phyloP scores from a whole-genome alignment of 106 monocot genomes.

The Dendrobium catenatum region DNA sequence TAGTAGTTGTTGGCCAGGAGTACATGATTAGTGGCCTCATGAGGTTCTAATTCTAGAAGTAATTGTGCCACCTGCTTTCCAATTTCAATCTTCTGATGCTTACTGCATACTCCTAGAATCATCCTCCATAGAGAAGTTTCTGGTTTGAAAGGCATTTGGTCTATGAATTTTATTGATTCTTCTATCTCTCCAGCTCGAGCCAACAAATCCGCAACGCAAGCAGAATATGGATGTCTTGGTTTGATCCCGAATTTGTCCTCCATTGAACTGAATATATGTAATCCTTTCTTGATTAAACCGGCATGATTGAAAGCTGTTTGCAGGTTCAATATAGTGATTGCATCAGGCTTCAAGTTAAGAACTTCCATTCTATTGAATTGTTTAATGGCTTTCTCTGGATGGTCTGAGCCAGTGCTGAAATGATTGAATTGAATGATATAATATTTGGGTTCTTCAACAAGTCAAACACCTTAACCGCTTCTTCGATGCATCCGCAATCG shows the following conservation, averaged over 20 bases:
- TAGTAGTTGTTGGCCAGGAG: conserved; percentile 23
- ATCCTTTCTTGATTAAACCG: conserved; percentile 12
- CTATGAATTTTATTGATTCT: conserved; percentile 13
- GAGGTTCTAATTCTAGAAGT: conserved; percentile 21
- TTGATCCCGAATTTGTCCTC: conserved; percentile 10
- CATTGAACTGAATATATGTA: conserved; percentile 24
- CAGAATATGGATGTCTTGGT: conserved; percentile 17
- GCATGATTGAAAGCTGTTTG: conserved; percentile 33
- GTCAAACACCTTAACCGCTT: conserved; percentile 16
- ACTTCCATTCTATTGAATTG: conserved; percentile 11
- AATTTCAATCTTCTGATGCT: conserved; percentile 17
- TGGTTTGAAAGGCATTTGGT: conserved; percentile 17
- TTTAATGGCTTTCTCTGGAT: conserved; percentile 11
- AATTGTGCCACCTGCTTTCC: conserved; percentile 20
- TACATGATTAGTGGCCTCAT: conserved; percentile 27
- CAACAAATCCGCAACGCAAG: conserved; percentile 17
- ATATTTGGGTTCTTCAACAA: conserved; percentile 13
- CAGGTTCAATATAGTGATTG: conserved; percentile 20
- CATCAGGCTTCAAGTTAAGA: conserved; percentile 16
- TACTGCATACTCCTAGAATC: conserved; percentile 27
- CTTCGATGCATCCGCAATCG: conserved; percentile 16
- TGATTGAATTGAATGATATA: conserved; percentile 22
- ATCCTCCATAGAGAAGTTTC: conserved; percentile 14
- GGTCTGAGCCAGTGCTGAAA: conserved; percentile 23
- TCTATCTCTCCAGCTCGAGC: conserved; percentile 19